A percentile compares a stretch with the other conserved stretches of the same genome.
These are phyloP conservation scores for Penicillium angulare DNA, from an alignment of 495 filamentous ascomycete species.

Conservation along the genomic window DNA sequence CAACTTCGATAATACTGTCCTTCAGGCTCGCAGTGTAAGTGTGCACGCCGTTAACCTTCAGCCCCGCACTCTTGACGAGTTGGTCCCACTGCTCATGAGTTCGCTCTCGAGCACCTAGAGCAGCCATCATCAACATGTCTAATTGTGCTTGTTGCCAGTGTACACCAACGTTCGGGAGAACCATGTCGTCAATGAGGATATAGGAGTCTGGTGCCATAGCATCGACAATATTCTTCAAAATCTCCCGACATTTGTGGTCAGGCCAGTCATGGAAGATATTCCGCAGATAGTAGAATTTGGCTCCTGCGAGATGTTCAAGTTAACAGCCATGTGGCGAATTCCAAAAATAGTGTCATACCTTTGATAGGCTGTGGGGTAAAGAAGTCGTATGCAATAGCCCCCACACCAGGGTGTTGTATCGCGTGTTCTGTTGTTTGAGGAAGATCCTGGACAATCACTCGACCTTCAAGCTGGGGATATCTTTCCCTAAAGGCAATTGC, in stretches of 20 bases:
- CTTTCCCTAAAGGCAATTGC: constrained; percentile 33
- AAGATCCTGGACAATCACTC: constrained; percentile 50
- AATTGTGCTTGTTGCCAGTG: constrained; percentile 14
- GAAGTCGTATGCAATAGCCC: constrained; percentile 44
- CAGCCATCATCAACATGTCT: constrained; percentile 32
- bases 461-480: constrained; percentile 30
- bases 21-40: constrained; percentile 2
- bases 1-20: background rate
- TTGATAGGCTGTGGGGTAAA: constrained; percentile 44
- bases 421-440: constrained; percentile 31
- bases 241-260: constrained; percentile 34
- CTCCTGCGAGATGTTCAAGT: constrained; percentile 20
- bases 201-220: constrained; percentile 36
- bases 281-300: constrained; percentile 46
- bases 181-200: constrained; percentile 43
- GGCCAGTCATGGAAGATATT: constrained; percentile 47
- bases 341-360: constrained; percentile 21
- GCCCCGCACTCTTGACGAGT: constrained; percentile 35
- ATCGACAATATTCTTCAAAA: constrained; percentile 33
- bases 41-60: constrained; percentile 15
- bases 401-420: constrained; percentile 32
- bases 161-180: constrained; percentile 21
- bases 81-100: constrained; percentile 37
- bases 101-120: constrained; percentile 24
- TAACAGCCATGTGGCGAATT: background rate